Evolutionary conservation across 75 land plant genomes (phyloP), one percentile per base, ranked within the genome.

Genomic region (Pinus tabuliformis): DNA sequence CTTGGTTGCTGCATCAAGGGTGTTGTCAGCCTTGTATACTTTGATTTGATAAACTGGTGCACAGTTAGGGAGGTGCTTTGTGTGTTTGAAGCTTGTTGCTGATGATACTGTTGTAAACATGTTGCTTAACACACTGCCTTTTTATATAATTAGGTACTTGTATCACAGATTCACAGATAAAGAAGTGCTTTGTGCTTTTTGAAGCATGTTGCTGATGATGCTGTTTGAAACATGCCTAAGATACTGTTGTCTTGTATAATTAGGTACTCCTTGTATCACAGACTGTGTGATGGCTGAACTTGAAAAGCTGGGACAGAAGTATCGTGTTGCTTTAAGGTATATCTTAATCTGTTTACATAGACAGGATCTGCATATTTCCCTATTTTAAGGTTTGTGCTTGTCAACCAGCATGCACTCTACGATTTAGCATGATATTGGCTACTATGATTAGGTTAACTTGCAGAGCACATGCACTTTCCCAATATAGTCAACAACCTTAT

Each of bases 251-350:
- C 56, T 78, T 78, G 22, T 68, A 17, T 58, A 49, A 59, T n/a
- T 58, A 96, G 99, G 99, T 77, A 96, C 93, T 65, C 99, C 99
- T 66, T 96, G 99, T 77, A 96, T 96, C 56, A 96, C 99, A 36
- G 99, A 96, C 78, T 96, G 99, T 85, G 99, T 96, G 28, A 94
- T 96, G 97, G 99, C 99, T 39, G 99, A 96, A 83, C 88, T 96
- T 77, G 99, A 96, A 82, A 94, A 94, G 76, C 72, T 96, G 68
- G 99, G 99, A 56, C 96, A 91, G 83, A 96, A 96, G 68, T 96
- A 96, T 73, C 99, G 99, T 20, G 97, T 96, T 20, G 99, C 99
- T 79, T 72, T 96, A 63, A 93, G 95, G 99, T 92, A 76, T 58
- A 70, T 36, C 24, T 68, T 77, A 17, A 26, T 72, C n/a, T 77